These are phyloP conservation scores for Mycosarcoma maydis DNA, from an alignment of 1,284 basidiomycete genomes.

Conservation along the genomic window DNA sequence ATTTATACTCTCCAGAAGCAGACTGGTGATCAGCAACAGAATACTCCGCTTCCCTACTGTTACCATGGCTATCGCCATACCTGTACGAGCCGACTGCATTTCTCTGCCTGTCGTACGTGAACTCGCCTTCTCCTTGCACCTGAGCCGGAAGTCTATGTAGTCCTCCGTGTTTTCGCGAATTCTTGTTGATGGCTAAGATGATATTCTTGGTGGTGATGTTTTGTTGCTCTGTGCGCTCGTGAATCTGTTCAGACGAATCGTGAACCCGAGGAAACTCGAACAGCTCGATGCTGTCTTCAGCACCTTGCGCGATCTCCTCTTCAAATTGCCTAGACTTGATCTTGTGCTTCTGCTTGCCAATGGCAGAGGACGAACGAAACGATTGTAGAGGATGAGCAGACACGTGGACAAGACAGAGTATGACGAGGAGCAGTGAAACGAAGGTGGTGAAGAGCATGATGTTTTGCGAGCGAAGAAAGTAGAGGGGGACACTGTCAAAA, in stretches of 20 bases:
- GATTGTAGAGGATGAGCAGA: too few species aligned
- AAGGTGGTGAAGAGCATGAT: too few species aligned
- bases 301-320: conserved; percentile 5
- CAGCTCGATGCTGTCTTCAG: conserved; percentile 17
- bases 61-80: neutral
- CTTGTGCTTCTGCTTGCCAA: neutral
- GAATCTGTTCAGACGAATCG: conserved; percentile 20
- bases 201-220: conserved; percentile 5
- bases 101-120: neutral
- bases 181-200: too few species aligned
- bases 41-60: neutral
- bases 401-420: too few species aligned
- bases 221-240: conserved; percentile 1
- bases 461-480: too few species aligned
- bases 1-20: neutral
- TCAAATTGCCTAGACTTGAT: conserved; percentile 4
- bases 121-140: neutral
- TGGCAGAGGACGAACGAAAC: neutral
- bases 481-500: too few species aligned
- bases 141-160: neutral
- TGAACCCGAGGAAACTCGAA: conserved; percentile 25
- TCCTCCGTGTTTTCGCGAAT: too few species aligned
- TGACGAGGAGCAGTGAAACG: too few species aligned
- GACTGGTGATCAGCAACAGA: neutral
- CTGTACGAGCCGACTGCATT: neutral